Evolutionary conservation across 2,329 filamentous ascomycete species (phyloP).

Genomic region (Fusarium guadeloupense): DNA sequence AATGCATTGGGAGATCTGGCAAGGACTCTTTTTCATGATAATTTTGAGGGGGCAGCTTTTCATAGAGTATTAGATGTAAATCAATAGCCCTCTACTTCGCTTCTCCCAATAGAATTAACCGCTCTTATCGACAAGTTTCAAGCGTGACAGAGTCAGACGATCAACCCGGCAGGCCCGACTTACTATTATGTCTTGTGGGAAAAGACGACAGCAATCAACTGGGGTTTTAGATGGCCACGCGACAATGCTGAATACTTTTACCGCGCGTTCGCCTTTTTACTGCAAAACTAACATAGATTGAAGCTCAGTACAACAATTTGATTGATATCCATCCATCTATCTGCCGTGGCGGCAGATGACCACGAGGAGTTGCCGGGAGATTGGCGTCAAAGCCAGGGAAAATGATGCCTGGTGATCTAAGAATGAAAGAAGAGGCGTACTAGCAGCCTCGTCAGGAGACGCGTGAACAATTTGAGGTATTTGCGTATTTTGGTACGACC

Average conservation of each 20-base stretch:
- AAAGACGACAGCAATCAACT: constrained; percentile 1
- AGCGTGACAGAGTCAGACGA: constrained; percentile 29
- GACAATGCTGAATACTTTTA: neutral
- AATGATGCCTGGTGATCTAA: constrained; percentile 14
- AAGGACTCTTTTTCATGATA: too few relatives aligned
- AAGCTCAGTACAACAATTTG: neutral
- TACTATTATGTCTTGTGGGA: constrained; percentile 13
- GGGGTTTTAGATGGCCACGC: constrained; percentile 11
- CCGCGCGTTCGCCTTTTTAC: neutral
- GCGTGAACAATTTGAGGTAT: constrained; percentile 1
- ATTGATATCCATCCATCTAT: constrained; percentile 1
- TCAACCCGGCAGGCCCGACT: constrained; percentile 5
- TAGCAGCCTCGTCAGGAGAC: constrained; percentile 7
- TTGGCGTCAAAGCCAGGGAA: neutral
- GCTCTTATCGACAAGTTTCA: neutral
- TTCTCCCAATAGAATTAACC: neutral
- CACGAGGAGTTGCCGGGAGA: neutral
- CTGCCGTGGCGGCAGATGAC: constrained; percentile 17
- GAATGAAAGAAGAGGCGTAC: neutral
- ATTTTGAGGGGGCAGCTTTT: neutral
- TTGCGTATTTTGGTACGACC: neutral
- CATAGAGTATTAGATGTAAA: neutral
- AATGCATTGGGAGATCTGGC: too few relatives aligned
- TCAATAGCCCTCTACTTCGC: too few relatives aligned
- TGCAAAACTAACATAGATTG: neutral